Percentiles rank a stretch among this genome's conserved stretches.
phyloP scores from a whole-genome alignment of 495 filamentous ascomycete genomes.

The Mytilinidion resinicola region DNA sequence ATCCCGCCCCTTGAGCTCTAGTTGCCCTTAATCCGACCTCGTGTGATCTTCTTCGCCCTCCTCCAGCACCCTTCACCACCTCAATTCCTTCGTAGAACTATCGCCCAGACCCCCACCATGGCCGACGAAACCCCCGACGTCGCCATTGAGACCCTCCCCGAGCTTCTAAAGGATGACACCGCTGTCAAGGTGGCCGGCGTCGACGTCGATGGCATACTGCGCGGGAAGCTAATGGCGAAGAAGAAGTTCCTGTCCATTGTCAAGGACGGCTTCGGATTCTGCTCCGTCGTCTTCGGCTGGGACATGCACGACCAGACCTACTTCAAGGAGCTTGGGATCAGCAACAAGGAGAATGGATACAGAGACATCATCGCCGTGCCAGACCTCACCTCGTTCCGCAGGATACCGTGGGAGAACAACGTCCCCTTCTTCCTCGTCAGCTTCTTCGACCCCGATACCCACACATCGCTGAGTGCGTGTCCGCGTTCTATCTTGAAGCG shows the following conservation, averaged over 20 bases:
- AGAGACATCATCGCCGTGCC: conserved; percentile 79
- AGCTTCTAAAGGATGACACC: conserved; percentile 65
- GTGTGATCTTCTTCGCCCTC: not conserved
- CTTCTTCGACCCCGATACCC: conserved; percentile 73
- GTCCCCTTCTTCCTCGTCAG: conserved; percentile 89
- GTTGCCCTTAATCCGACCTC: not conserved
- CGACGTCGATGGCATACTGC: conserved; percentile 84
- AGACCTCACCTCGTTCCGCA: conserved; percentile 72
- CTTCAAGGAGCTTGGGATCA: conserved; percentile 73
- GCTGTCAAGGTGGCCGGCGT: conserved; percentile 83
- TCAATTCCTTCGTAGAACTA: not conserved
- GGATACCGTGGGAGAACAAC: conserved; percentile 92
- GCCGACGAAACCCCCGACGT: conserved; percentile 29
- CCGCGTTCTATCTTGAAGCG: conserved; percentile 70
- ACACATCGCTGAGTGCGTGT: conserved; percentile 67
- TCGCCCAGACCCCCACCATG: not conserved
- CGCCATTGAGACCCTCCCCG: conserved; percentile 57
- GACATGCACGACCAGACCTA: conserved; percentile 97
- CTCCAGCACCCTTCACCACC: not conserved
- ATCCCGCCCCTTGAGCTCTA: not conserved
- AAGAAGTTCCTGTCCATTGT: conserved; percentile 89
- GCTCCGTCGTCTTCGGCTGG: conserved; percentile 94
- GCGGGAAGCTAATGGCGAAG: conserved; percentile 93
- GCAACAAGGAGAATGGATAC: conserved; percentile 91
- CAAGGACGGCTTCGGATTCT: conserved; percentile 86